Base-by-base conservation (phyloP, 345 rosid species). In the Xanthoceras sorbifolium region DNA sequence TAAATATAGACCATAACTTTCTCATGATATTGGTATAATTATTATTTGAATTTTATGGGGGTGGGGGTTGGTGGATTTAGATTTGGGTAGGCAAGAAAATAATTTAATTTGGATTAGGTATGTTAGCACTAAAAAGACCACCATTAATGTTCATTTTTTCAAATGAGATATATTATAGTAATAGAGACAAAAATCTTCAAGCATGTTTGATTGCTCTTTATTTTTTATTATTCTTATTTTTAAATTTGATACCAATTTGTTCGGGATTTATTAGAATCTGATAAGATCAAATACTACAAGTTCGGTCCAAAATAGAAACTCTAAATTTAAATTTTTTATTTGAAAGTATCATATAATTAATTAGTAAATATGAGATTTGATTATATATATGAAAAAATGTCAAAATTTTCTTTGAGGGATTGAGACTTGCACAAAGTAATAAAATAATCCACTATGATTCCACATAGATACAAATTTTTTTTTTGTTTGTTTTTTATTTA, bases 361-460 rank as follows among this genome's bases (percentile, higher is more conserved):
- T 61, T 48, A 72, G 14, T 20, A 18, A 15, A 29, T 31, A 18
- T 74, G 68, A 28, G 50, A 34, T 75, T n/a, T n/a, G n/a, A n/a
- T n/a, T n/a, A 38, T 6, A 6, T 67, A 15, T 29, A 40, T 62
- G 48, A 28, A 38, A 6, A 67, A 17, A 11, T 72, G 73, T 61
- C 40, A 73, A 71, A 14, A 4, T 70, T 79, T 73, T 12, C 46
- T 54, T 34, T 38, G 60, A 40, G 50, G 73, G 83, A 81, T 76
- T 34, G 68, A 9, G 79, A 70, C 76, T 63, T 67, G 23, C 81
- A 74, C 78, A 14, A 76, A 72, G 28, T 70, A 79, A 73, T 48
- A 59, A 60, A n/a, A n/a, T n/a, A n/a, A 60, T 70, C 52, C 69
- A 59, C 40, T 25, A 44, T 26, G 60, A 61, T 76, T 72, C 34